Base-by-base conservation (phyloP, 1,284 basidiomycete genomes). In the Coniferiporia weirii region DNA sequence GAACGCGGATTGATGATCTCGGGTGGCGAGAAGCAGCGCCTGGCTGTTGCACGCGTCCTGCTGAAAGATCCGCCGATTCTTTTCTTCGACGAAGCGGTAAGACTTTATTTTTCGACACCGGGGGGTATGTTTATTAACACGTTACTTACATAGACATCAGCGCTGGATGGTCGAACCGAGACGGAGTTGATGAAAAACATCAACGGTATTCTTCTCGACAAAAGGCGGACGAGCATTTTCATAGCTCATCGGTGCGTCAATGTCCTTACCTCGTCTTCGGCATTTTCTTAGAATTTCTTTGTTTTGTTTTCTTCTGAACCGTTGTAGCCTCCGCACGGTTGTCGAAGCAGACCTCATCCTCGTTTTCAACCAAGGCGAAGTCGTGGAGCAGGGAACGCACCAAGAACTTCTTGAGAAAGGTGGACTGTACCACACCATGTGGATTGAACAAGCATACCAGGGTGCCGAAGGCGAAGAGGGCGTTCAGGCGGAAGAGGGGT, bases 1-100 rank as follows among this genome's bases (percentile, higher is more conserved):
- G 96, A 99, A 73, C 78, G 96, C 22, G 96, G 96, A 0, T 72
- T 98, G 68, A 98, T 99, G 97, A 94, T 99, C 59, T 95, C 92
- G 13, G 96, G 96, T 0, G 96, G 97, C 0, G 96, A 99, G 79
- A 98, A 99, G 73, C 96, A 99, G 77, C 76, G 97, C 47, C 72
- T 99, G 64, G 97, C 96, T 0, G 92, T 99, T 12, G 97, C 96
- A 4, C 78, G 97, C 15, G 85, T 97, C 47, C 73, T 99, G 66
- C 74, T 99, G 52, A 98, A 98, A 75, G 90, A 99, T 71, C 93
- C 96, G 0, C 87, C 88, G 2, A 97, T 98, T 67, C 70, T 98
- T 67, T 98, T 99, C 77, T 98, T 99, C 68, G 96, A 99, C 69
- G 96, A 99, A 74, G 96, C 97, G 36, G 93, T 93, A 66, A 70